Conservation (phyloP, 2,329 filamentous ascomycete genomes). For the Fusarium haematococcum region DNA sequence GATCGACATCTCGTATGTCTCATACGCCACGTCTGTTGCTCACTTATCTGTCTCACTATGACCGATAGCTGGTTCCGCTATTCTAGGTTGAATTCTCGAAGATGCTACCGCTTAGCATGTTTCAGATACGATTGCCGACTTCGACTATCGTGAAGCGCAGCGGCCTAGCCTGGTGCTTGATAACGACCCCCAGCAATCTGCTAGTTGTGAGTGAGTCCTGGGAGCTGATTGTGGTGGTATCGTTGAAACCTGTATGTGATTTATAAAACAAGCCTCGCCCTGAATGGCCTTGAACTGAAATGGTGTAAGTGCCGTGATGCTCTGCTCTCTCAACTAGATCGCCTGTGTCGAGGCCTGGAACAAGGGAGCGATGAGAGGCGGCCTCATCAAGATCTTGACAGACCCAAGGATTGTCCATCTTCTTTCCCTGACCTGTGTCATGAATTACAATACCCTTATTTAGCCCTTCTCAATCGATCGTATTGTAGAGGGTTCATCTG, state of each 20-base stretch:
- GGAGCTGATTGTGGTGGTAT: neutral
- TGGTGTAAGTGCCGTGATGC: neutral
- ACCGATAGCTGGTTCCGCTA: neutral
- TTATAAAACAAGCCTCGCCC: neutral
- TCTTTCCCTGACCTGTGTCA: neutral
- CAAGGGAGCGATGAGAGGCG: neutral
- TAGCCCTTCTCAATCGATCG: conserved; percentile 66
- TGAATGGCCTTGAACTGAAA: neutral
- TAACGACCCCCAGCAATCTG: neutral
- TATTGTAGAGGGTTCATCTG: conserved; percentile 58
- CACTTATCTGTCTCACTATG: neutral
- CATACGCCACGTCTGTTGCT: neutral
- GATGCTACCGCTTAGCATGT: neutral
- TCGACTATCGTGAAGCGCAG: neutral
- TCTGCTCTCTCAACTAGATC: neutral
- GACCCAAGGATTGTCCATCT: neutral
- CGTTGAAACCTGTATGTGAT: neutral
- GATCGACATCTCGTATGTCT: neutral
- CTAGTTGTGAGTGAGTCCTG: neutral
- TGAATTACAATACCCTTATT: neutral
- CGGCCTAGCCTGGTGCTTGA: neutral
- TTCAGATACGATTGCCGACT: neutral
- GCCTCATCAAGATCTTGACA: neutral
- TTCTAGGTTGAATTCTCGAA: neutral
- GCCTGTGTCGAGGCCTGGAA: neutral